Base-by-base conservation (phyloP, 371 early-diverging fungal species). In the Lichtheimia corymbifera region DNA sequence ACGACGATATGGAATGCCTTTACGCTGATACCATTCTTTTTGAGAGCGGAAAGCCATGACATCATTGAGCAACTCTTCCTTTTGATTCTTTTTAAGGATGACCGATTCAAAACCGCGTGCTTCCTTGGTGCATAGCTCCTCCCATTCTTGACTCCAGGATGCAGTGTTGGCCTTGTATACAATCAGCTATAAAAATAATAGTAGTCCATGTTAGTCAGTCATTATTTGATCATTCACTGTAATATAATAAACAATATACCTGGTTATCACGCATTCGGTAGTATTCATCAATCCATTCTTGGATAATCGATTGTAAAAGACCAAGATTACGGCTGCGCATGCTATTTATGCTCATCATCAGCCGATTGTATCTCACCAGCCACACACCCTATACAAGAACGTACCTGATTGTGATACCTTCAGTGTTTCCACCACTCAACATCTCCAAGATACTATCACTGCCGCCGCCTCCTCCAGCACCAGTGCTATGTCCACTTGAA, bases 1-100 rank as follows among this genome's bases (percentile, higher is more conserved):
- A 42, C 98, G 85, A 13, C 97, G 86, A 67, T 95, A 97, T 12
- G 97, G 97, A 55, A 97, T 91, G 7, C 95, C 97, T 22, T 94
- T 85, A 49, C 90, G 88, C 4, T 86, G 68, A 61, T 95, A 97
- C 97, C 96, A 96, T 20, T 52, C 50, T 20, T 70, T 68, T 40
- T 71, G 70, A n/a, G 53, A 45, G 55, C 67, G 64, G 65, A 79
- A 79, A 0, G 61, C 59, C 17, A 65, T 58, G n/a, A 79, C 69
- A 50, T 79, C 80, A 44, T 59, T 27, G 15, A 73, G 42, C 1
- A 79, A 53, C 20, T 30, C 54, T 53, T 79, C 76, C 43, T 79
- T 75, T 56, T 75, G 75, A 0, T 75, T 68, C 3, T 67, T 64
- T 43, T 74, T 74, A n/a, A 78, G 43, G 27, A 78, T 59, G 11